Evolutionary conservation across 1,284 basidiomycete genomes (phyloP).

Genomic region (Microstroma glucosiphilum): DNA sequence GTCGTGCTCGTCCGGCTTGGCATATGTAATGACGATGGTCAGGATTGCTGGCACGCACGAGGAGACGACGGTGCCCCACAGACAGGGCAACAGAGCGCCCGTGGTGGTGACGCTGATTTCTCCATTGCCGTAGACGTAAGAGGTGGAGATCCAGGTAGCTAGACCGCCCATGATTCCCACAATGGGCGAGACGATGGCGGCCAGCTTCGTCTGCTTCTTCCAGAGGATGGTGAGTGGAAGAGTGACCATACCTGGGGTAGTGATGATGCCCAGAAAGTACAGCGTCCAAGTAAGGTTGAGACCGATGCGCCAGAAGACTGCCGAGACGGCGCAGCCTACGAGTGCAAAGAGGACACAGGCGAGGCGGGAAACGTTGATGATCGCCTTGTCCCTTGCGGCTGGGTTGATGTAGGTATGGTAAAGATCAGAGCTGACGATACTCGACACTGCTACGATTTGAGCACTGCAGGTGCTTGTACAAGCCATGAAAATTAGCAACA

Average conservation of each 20-base stretch:
- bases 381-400: slow-evolving; percentile 23
- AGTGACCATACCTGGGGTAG: slow-evolving; percentile 19
- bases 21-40: slow-evolving; percentile 13
- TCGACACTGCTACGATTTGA: slow-evolving; percentile 38
- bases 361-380: slow-evolving; percentile 28
- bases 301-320: slow-evolving; percentile 34
- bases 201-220: slow-evolving; percentile 32
- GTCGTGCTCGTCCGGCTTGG: slow-evolving; percentile 11
- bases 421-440: slow-evolving; percentile 35
- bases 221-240: slow-evolving; percentile 39
- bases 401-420: slow-evolving; percentile 39
- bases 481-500: slow-evolving; percentile 42
- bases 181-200: slow-evolving; percentile 22
- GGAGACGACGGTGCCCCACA: slow-evolving; percentile 41
- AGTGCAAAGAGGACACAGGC: slow-evolving; percentile 39
- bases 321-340: slow-evolving; percentile 26
- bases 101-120: slow-evolving; percentile 23
- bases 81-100: slow-evolving; percentile 25
- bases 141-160: slow-evolving; percentile 17
- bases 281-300: slow-evolving; percentile 40
- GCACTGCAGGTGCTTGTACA: slow-evolving; percentile 32
- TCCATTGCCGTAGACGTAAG: slow-evolving; percentile 18
- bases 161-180: slow-evolving; percentile 19
- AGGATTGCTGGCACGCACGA: slow-evolving; percentile 25
- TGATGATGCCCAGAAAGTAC: slow-evolving; percentile 29